Base-by-base conservation (phyloP, 768 basidiomycete species). In the Pleurotus djamor region DNA sequence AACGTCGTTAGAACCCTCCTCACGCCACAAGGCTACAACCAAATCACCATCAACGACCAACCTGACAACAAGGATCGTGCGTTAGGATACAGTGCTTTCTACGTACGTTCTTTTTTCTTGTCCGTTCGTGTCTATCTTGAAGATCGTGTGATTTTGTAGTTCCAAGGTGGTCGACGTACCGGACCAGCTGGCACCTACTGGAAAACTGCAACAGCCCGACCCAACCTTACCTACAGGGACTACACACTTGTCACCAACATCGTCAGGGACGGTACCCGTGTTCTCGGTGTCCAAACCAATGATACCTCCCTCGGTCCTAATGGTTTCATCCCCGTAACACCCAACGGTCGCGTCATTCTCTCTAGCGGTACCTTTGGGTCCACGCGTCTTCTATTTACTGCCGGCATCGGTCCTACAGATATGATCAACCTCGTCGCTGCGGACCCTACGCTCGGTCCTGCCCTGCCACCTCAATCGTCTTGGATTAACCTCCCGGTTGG, bases 181-280 rank as follows among this genome's bases (percentile, higher is more conserved):
- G 86, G 85, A 0, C 82, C 84, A 8, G 82, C 86, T 14, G 79
- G 81, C 6, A 84, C 84, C 4, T 88, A 87, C 71, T 79, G 82
- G 66, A 76, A 80, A 58, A 81, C 84, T n/a, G 83, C 86, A 4
- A 71, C 72, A 56, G 72, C 75, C 10, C 80, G 86, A 32, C 66
- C 71, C 5, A 86, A 86, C 72, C 77, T 86, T 61, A 74, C 72
- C 1, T 79, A 80, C 71, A 78, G 73, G 63, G 74, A 79, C 56
- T 78, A 82, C 64, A 77, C 76, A 16, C 71, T 73, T 37, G 86
- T 82, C 44, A 70, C 72, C 21, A 79, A 80, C 64, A 79, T 87
- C 56, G 79, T 82, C 32, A 84, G 86, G 48, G 83, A 83, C 61
- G 83, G 84, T 43, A 69, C 78, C 32, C 71, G 73, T 50, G 83